phyloP scores from a whole-genome alignment of 139 green algal genomes.

The Chlamydomonas sp. region DNA sequence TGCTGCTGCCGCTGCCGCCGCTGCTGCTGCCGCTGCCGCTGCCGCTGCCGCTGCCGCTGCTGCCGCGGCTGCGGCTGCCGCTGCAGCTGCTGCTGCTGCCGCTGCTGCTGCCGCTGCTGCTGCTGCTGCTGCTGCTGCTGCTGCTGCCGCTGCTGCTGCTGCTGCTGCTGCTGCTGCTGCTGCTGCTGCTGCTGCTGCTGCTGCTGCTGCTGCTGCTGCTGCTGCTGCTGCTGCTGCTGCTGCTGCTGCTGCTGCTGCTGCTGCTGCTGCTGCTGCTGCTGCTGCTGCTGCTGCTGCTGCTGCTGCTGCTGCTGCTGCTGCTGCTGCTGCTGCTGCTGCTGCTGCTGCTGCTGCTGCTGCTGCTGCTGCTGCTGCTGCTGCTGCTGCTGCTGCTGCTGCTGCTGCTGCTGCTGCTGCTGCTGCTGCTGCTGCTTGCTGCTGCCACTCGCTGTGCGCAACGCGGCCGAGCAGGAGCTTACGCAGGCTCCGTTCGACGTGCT shows the following conservation, averaged over 20 bases:
- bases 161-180: conserved; percentile 10
- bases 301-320: conserved; percentile 5
- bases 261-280: neutral
- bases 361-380: neutral
- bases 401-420: conserved; percentile 8
- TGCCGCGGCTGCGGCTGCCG: too few relatives aligned
- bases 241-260: conserved; percentile 10
- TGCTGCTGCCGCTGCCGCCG: too few relatives aligned
- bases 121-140: neutral
- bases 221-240: conserved; percentile 3
- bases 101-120: too few relatives aligned
- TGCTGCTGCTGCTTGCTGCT: too few relatives aligned
- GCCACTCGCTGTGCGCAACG: too few relatives aligned
- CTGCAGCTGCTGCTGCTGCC: too few relatives aligned
- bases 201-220: neutral
- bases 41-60: too few relatives aligned
- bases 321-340: conserved; percentile 13
- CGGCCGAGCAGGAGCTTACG: too few relatives aligned
- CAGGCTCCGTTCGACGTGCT: neutral
- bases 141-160: neutral
- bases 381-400: conserved; percentile 9
- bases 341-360: neutral
- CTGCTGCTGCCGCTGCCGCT: too few relatives aligned
- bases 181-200: neutral
- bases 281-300: neutral